Conservation (phyloP, 2,329 filamentous ascomycete species). For the Neonectria sp. region DNA sequence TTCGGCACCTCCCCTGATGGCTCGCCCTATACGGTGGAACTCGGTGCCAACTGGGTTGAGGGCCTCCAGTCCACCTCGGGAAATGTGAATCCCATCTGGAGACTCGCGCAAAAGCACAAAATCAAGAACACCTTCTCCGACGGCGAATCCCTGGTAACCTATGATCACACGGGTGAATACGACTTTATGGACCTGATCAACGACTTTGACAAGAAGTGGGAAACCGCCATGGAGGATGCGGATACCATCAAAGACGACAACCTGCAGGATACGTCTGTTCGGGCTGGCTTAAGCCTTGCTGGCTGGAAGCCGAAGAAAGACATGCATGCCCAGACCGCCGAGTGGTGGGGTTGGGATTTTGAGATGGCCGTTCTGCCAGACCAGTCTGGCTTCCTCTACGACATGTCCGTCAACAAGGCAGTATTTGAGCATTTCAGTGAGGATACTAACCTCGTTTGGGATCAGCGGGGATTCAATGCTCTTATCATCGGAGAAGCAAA, state of each 20-base stretch:
- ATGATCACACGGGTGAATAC: slow-evolving; percentile 68
- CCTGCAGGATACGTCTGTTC: slow-evolving; percentile 72
- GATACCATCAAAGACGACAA: slow-evolving; percentile 72
- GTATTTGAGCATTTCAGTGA: slow-evolving; percentile 75
- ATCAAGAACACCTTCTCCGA: slow-evolving; percentile 71
- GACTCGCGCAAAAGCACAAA: slow-evolving; percentile 71
- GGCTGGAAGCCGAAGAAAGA: slow-evolving; percentile 73
- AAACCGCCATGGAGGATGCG: slow-evolving; percentile 64
- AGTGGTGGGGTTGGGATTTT: slow-evolving; percentile 73
- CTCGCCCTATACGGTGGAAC: slow-evolving; percentile 71
- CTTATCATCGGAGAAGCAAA: slow-evolving; percentile 71
- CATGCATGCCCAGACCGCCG: slow-evolving; percentile 70
- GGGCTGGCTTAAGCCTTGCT: slow-evolving; percentile 70
- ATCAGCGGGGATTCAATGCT: slow-evolving; percentile 73
- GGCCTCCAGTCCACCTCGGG: slow-evolving; percentile 39
- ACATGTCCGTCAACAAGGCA: slow-evolving; percentile 70
- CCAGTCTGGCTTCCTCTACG: slow-evolving; percentile 68
- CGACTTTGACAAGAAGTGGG: slow-evolving; percentile 64
- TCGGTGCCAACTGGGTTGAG: slow-evolving; percentile 77
- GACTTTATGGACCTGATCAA: slow-evolving; percentile 67
- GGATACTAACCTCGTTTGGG: slow-evolving; percentile 73
- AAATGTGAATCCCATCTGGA: slow-evolving; percentile 74
- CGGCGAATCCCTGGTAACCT: slow-evolving; percentile 71
- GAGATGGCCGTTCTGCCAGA: slow-evolving; percentile 72
- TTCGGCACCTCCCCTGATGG: slow-evolving; percentile 69